These are phyloP conservation scores for Talaromyces ruber DNA, from an alignment of 495 filamentous ascomycete genomes.

Conservation along the genomic window DNA sequence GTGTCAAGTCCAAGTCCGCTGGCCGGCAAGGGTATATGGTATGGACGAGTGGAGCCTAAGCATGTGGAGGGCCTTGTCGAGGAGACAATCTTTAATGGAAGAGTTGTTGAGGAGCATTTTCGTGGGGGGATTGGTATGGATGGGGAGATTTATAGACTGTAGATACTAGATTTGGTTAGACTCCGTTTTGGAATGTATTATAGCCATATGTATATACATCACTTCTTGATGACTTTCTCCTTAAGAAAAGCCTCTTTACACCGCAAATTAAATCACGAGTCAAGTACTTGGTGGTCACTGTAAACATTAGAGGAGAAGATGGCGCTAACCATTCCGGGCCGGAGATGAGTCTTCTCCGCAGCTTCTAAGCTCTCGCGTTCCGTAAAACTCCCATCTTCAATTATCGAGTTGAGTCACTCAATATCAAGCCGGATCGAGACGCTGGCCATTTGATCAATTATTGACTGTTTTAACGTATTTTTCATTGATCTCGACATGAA, in stretches of 20 bases:
- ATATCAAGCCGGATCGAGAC: neutral
- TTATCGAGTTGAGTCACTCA: neutral
- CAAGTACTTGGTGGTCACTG: no score
- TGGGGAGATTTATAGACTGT: constrained; percentile 31
- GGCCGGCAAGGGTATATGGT: constrained; percentile 85
- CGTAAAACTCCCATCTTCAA: neutral
- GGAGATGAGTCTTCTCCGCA: constrained; percentile 7
- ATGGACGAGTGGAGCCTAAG: constrained; percentile 76
- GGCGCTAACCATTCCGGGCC: constrained; percentile 6
- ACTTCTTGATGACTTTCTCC: neutral
- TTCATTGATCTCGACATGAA: neutral
- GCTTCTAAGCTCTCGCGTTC: neutral
- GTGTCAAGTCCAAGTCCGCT: constrained; percentile 36
- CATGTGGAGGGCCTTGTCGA: constrained; percentile 81
- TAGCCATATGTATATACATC: neutral
- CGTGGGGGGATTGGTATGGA: constrained; percentile 33
- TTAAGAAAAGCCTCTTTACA: neutral
- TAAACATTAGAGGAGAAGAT: neutral
- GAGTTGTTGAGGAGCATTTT: constrained; percentile 68
- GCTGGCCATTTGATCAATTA: neutral
- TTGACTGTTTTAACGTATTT: neutral
- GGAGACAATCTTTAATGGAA: constrained; percentile 69
- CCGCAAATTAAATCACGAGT: neutral
- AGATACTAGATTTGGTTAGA: constrained; percentile 11
- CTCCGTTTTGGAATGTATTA: neutral